Base-by-base conservation (phyloP, 352 stramenopile species). In the Peronospora farinosa region DNA sequence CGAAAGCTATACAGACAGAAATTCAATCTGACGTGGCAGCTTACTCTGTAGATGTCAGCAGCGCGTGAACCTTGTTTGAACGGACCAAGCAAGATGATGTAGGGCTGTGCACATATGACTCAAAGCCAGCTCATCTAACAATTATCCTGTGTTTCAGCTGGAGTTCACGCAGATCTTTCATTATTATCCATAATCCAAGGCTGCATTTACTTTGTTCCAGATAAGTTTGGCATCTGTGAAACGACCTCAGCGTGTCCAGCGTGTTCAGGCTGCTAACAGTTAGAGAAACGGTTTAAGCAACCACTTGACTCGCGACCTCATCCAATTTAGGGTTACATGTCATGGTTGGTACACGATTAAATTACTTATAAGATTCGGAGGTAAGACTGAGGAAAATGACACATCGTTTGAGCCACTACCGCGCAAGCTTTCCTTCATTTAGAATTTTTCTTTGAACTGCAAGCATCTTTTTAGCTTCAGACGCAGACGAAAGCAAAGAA, bases 361-460 rank as follows among this genome's bases (percentile, higher is more conserved):
- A 51, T 30, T 11, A 16, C 23, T 43, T 37, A 57, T 54, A 52
- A 59, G 51, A 32, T 23, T 36, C 30, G 21, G 43, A 53, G 40
- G 37, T 25, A n/a, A n/a, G 43, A 8, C 36, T 15, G 33, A 50
- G 8, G 32, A 43, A 41, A 31, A 31, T 45, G 32, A 16, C 5
- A 31, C 10, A 44, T 39, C 23, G 47, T 36, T 46, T 40, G 21
- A 57, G 39, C n/a, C 21, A 17, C 33, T 54, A 1, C 30, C n/a
- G 23, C 5, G 10, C 9, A 36, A 21, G 19, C 36, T 48, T 47
- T 53, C 48, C 49, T 39, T 60, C 60, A 69, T 42, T 54, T 65
- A 36, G 33, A 52, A 51, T 47, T 65, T 60, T 27, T 38, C 42
- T 65, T 51, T 57, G 45, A 65, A 69, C 60, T 52, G 55, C 50